A percentile compares a stretch with the other conserved stretches of the same genome.
Conservation (phyloP, 2,329 filamentous ascomycete species). For the Huntiella moniliformis region DNA sequence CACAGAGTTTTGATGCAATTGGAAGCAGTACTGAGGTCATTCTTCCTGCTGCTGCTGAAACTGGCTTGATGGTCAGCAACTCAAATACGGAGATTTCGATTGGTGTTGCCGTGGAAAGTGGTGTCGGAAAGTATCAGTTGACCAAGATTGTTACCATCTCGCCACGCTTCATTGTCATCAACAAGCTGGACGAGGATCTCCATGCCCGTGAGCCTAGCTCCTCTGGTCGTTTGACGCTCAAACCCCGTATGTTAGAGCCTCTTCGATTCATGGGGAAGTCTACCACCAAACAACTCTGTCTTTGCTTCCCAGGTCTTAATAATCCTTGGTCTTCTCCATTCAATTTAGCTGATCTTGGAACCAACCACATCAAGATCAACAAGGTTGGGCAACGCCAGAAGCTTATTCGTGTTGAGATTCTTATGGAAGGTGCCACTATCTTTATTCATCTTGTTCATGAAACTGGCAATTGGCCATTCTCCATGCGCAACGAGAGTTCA, state of each 20-base stretch:
- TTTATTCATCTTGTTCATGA: constrained; percentile 84
- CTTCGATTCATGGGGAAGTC: constrained; percentile 78
- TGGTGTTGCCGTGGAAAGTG: constrained; percentile 73
- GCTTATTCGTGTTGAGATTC: constrained; percentile 68
- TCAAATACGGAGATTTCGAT: constrained; percentile 68
- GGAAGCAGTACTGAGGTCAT: constrained; percentile 82
- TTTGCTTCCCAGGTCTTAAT: constrained; percentile 85
- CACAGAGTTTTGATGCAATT: constrained; percentile 94
- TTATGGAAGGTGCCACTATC: constrained; percentile 84
- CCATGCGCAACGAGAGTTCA: constrained; percentile 95
- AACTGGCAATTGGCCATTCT: constrained; percentile 93
- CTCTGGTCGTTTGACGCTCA: constrained; percentile 62
- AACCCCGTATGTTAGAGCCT: constrained; percentile 61
- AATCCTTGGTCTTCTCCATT: constrained; percentile 97
- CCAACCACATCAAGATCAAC: constrained; percentile 80
- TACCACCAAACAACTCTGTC: constrained; percentile 68
- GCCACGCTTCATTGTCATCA: constrained; percentile 84
- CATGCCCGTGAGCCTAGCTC: constrained; percentile 84
- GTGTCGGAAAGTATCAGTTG: constrained; percentile 94
- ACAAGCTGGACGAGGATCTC: constrained; percentile 75
- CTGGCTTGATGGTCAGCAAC: not conserved
- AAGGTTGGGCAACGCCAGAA: constrained; percentile 79
- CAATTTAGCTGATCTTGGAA: constrained; percentile 89
- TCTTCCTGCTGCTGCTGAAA: constrained; percentile 38
- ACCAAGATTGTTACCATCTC: constrained; percentile 88